Evolutionary conservation across 2,329 filamentous ascomycete genomes (phyloP).

Genomic region (Hirsutella thompsonii): DNA sequence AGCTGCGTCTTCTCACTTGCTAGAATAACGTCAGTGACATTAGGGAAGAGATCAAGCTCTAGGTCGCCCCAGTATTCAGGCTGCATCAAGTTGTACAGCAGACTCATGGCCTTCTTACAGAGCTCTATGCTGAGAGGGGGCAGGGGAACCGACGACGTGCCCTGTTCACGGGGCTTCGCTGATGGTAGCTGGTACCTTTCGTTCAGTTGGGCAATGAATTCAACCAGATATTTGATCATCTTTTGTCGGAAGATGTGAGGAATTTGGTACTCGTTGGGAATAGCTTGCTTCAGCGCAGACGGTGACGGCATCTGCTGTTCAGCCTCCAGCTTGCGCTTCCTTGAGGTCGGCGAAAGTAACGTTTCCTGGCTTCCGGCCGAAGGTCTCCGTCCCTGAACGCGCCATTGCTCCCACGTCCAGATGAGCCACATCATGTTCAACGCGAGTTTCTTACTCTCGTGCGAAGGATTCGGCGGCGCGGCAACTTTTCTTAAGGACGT

Average conservation of each 20-base stretch:
- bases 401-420: conserved; percentile 82
- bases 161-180: conserved; percentile 47
- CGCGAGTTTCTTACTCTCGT: conserved; percentile 83
- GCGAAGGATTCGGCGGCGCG: conserved; percentile 67
- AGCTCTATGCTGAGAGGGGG: conserved; percentile 57
- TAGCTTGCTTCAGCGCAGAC: conserved; percentile 27
- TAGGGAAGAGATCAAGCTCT: conserved; percentile 82
- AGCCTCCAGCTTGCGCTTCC: conserved; percentile 68
- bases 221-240: conserved; percentile 88
- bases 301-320: conserved; percentile 40
- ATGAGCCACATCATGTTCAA: conserved; percentile 84
- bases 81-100: conserved; percentile 75
- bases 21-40: conserved; percentile 76
- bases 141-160: conserved; percentile 28
- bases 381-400: conserved; percentile 47
- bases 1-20: conserved; percentile 63
- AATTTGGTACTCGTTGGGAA: conserved; percentile 52
- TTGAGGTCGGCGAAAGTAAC: conserved; percentile 59
- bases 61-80: conserved; percentile 85
- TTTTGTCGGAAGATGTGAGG: conserved; percentile 55
- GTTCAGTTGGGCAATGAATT: conserved; percentile 82
- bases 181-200: conserved; percentile 74
- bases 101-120: conserved; percentile 69
- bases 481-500: conserved; percentile 82
- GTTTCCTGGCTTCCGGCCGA: conserved; percentile 19